Base-by-base conservation (phyloP, 192 early-diverging fungal species). In the Gryganskiella cystojenkinii region DNA sequence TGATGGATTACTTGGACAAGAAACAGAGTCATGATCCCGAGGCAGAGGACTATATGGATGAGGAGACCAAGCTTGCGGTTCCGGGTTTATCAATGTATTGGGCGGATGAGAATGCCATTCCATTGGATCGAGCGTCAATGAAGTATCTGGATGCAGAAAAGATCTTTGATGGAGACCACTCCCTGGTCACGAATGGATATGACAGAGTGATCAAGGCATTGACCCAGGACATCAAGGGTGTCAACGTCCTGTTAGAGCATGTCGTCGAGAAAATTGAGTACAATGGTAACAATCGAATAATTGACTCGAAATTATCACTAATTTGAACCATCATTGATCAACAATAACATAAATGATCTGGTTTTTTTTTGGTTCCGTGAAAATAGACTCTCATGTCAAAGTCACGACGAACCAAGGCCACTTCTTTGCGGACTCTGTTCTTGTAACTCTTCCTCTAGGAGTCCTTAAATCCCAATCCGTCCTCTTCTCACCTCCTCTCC, bases 371-470 rank as follows among this genome's bases (percentile, higher is more conserved):
- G n/a, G n/a, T n/a, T n/a, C n/a, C 13, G 37, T 13, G 37, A 40
- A 7, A 25, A 4, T 46, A 75, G 71, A 76, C 8, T 58, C 54
- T 17, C 45, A 52, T n/a, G 73, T 76, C 60, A 56, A 51, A 27
- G 73, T 76, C 0, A 56, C 31, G 1, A 76, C 73, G n/a, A 68
- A 67, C 24, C 64, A 59, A 13, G 65, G 66, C 1, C 15, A 28
- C 4, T 76, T 70, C 37, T 33, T 25, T 3, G 69, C 78, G 3
- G 82, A 84, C 35, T 22, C 50, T 28, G 69, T 84, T 37, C 51
- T 84, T 3, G 34, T 81, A 22, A 83, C 83, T 19, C 42, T 84
- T 15, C 83, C 83, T 3, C 52, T 84, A 1, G 83, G 83, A 5
- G 76, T 84, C 22, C 76, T 84, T 11, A 79, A 84, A 70, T 9